Base-by-base conservation (phyloP, 176 grass and related monocot genomes). In the Hordeum marinum region DNA sequence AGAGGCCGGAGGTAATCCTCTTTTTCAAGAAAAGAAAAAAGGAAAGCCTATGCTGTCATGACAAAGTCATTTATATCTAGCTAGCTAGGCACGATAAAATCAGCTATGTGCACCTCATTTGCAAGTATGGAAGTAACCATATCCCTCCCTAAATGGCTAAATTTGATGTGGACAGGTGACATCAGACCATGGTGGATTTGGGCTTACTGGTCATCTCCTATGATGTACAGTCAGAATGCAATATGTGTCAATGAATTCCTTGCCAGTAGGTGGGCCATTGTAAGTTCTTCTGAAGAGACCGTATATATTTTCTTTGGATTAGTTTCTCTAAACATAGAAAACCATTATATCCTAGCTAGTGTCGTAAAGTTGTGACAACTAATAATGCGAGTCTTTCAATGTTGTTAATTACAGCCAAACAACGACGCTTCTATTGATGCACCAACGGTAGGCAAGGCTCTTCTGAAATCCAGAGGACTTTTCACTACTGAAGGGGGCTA, bases 121-220 rank as follows among this genome's bases (percentile, higher is more conserved):
- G 20, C 23, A 32, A 59, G 18, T 23, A 72, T 34, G 9, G 14
- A 87, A 58, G 36, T 89, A 75, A 72, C 40, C 34, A 60, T 41
- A 41, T 71, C 20, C 13, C 2, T 65, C 23, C 34, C 25, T 94
- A 48, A 42, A 80, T 64, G 35, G n/a, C n/a, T n/a, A n/a, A n/a
- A n/a, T n/a, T n/a, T 14, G 5, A 77, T 82, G 48, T 77, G 29
- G 6, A 63, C 76, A 97, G 95, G 86, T 86, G 92, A 97, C 75
- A 94, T 97, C 68, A 88, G 89, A 72, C 86, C 92, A 68, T 97
- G 90, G 90, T 97, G 95, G 95, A 94, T 93, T 77, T 97, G 95
- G 95, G 90, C 79, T 40, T 97, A 87, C 48, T 97, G 95, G 95
- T 77, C 79, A 83, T 97, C 95, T 84, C 95, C 95, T 36, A 63